A percentile compares a stretch with the other conserved stretches of the same genome.
Conservation (phyloP, 306 rosid species). For the Pterocarpus macrocarpus region DNA sequence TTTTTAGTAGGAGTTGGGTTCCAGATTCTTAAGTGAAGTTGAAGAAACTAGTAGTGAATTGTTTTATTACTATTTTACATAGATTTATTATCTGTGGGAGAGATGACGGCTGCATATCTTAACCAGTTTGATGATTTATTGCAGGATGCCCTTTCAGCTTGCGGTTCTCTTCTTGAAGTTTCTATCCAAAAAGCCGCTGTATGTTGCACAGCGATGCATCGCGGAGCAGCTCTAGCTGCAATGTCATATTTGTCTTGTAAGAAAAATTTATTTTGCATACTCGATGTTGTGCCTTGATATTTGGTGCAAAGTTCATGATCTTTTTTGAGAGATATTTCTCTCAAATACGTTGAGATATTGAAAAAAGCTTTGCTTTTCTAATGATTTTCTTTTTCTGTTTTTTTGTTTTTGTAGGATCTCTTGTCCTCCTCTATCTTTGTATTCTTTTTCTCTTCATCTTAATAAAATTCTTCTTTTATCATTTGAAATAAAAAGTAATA, state of each 20-base stretch:
- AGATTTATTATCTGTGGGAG: slow-evolving; percentile 29
- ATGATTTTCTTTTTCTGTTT: no score
- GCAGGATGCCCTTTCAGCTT: slow-evolving; percentile 85
- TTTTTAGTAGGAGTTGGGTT: not conserved
- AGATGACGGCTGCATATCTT: slow-evolving; percentile 41
- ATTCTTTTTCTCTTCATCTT: no score
- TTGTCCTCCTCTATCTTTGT: no score
- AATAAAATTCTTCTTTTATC: no score
- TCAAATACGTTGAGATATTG: no score
- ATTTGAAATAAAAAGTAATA: slow-evolving; percentile 9
- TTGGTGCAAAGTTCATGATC: not conserved
- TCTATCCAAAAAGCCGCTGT: slow-evolving; percentile 94
- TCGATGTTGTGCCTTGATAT: slow-evolving; percentile 1
- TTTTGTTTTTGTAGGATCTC: no score
- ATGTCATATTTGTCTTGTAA: slow-evolving; percentile 97
- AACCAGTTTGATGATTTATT: slow-evolving; percentile 44
- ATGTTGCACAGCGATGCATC: slow-evolving; percentile 99
- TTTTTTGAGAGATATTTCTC: no score
- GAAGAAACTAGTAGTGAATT: slow-evolving; percentile 26
- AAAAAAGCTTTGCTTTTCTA: no score
- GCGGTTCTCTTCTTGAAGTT: slow-evolving; percentile 83
- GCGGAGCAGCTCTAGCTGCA: slow-evolving; percentile 98
- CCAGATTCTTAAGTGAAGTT: slow-evolving; percentile 28
- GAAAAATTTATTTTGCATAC: slow-evolving; percentile 36
- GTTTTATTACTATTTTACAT: slow-evolving; percentile 32